Evolutionary conservation across 108 stramenopile genomes (phyloP), one percentile per base, ranked within the genome.

Genomic region (Pseudonitzschia pungens): DNA sequence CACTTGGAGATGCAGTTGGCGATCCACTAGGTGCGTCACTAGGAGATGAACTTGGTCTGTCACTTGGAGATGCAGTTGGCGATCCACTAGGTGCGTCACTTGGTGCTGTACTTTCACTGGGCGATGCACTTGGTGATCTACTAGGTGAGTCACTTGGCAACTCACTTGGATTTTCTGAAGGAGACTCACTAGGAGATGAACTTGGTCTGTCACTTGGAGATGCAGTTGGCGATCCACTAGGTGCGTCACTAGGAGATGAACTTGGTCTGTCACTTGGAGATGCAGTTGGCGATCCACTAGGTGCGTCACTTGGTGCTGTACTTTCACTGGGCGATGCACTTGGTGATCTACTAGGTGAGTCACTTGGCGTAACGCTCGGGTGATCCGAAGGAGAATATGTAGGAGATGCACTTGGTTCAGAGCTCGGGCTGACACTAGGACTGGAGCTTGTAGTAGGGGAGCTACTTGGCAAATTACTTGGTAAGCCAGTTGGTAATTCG

Each of bases 1-100:
- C 66, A 59, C 74, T 75, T 5, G 74, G 74, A 1, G 74, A 27
- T n/a, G 57, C 66, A 59, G 66, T 75, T n/a, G 41, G 33, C 3
- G 20, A n/a, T 51, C n/a, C 9, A 16, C 20, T n/a, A 1, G 50
- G 50, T 26, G 21, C 20, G 18, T n/a, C 21, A 16, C 41, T 43
- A 11, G 64, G 64, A 3, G 50, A 51, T 3, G n/a, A n/a, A n/a
- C n/a, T n/a, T n/a, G n/a, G n/a, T n/a, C n/a, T n/a, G n/a, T 16
- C 6, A 18, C 40, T 42, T 22, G 41, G 41, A 21, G 6, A 21
- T n/a, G 5, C 20, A 5, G 41, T 21, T 8, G 64, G 41, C 3
- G 31, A 3, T 41, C 5, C 21, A 6, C 41, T 65, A 65, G 64
- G 64, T 0, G 36, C n/a, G 18, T 18, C 3, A 45, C 64, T 31